Evolutionary conservation across 78 protist species (phyloP).

Genomic region (Creolimax fragrantissima): DNA sequence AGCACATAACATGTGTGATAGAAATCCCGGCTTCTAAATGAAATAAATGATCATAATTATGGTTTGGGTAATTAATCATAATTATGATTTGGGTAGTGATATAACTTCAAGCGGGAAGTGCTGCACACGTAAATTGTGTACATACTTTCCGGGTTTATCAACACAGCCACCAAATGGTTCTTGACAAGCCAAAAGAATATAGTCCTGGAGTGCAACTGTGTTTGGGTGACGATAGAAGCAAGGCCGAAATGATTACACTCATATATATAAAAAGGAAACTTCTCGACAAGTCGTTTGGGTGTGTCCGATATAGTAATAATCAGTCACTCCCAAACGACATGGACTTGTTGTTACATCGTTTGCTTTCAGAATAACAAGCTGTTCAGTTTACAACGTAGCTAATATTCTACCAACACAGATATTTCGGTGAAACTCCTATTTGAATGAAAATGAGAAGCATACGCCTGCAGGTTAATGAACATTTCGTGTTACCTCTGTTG

Average conservation of each 20-base stretch:
- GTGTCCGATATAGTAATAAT: no score
- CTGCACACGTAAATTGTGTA: neutral
- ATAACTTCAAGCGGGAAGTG: neutral
- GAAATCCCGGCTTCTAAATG: slow-evolving; percentile 52
- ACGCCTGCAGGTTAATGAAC: no score
- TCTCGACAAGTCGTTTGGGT: no score
- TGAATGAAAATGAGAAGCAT: no score
- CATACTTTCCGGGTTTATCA: slow-evolving; percentile 73
- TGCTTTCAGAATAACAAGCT: no score
- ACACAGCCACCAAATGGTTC: slow-evolving; percentile 54
- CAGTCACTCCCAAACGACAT: no score
- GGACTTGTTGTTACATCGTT: no score
- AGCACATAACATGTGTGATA: slow-evolving; percentile 89
- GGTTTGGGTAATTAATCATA: neutral
- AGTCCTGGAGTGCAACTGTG: slow-evolving; percentile 59
- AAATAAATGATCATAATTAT: neutral
- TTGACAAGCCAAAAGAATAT: slow-evolving; percentile 34
- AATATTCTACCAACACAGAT: no score
- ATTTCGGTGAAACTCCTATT: no score
- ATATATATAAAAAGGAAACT: no score
- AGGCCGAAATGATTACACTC: neutral
- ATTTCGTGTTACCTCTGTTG: no score
- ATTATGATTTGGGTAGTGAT: neutral
- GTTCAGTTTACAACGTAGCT: no score
- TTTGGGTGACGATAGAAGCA: neutral